Percentiles rank a stretch among this genome's conserved stretches.
Conservation (phyloP, 164 flowering plant genomes). For the Houttuynia cordata region DNA sequence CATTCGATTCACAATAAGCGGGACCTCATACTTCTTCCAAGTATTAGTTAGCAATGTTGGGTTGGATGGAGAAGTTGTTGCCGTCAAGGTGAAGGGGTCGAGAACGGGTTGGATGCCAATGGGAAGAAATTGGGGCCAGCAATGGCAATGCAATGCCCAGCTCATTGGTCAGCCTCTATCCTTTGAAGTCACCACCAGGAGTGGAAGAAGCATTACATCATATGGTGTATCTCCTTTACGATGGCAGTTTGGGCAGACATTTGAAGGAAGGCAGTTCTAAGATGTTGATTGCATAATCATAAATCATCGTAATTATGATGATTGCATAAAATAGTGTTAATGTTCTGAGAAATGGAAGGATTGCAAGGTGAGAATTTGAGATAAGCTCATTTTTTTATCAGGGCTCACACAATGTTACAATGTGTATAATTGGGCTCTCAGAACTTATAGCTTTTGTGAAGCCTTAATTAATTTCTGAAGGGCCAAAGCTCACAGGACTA, state of each 20-base stretch:
- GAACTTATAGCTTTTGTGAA: too few species aligned
- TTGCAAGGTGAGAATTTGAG: too few species aligned
- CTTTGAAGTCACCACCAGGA: conserved; percentile 56
- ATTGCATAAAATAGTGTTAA: neutral
- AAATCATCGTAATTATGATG: neutral
- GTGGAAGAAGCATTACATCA: conserved; percentile 39
- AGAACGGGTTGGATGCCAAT: conserved; percentile 76
- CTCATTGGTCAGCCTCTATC: conserved; percentile 58
- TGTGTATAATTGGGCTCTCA: too few species aligned
- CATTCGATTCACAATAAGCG: conserved; percentile 50
- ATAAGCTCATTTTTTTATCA: too few species aligned
- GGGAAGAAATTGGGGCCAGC: conserved; percentile 91
- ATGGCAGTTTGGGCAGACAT: conserved; percentile 79
- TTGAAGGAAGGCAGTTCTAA: conserved; percentile 61
- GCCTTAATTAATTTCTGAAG: too few species aligned
- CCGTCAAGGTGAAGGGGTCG: conserved; percentile 75
- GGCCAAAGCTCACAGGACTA: too few species aligned
- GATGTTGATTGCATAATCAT: neutral
- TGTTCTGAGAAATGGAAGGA: too few species aligned
- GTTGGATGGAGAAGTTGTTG: conserved; percentile 54
- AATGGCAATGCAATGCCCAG: conserved; percentile 57
- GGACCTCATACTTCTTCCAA: conserved; percentile 38
- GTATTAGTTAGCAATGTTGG: conserved; percentile 73
- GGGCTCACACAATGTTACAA: too few species aligned
- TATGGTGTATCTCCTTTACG: conserved; percentile 55